phyloP scores from a whole-genome alignment of 345 rosid species.

The Chamaenerion angustifolium region DNA sequence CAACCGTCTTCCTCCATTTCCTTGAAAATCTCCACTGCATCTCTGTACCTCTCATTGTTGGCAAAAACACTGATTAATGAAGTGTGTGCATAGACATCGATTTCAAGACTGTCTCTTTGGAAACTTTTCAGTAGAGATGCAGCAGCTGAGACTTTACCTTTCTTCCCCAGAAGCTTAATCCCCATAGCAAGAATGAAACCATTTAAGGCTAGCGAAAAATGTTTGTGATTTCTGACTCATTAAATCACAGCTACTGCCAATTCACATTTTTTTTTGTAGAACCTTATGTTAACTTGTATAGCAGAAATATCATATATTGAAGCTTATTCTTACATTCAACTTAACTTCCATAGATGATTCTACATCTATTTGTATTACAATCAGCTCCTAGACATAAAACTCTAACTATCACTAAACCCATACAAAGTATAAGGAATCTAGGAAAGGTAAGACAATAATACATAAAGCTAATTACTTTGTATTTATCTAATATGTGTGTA shows the following conservation, averaged over 20 bases:
- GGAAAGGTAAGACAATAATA: too few species aligned
- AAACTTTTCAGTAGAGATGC: constrained; percentile 41
- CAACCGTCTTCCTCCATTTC: constrained; percentile 86
- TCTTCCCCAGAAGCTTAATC: constrained; percentile 54
- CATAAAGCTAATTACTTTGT: too few species aligned
- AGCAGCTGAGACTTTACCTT: constrained; percentile 46
- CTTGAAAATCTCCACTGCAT: constrained; percentile 56
- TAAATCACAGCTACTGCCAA: constrained; percentile 56
- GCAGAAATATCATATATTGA: too few species aligned
- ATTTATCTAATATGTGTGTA: too few species aligned
- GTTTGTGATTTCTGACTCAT: constrained; percentile 54
- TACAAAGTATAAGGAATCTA: too few species aligned
- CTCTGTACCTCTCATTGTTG: constrained; percentile 67
- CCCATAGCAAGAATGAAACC: constrained; percentile 51
- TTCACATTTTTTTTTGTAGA: constrained; percentile 45
- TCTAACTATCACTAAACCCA: too few species aligned
- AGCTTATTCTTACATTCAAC: too few species aligned
- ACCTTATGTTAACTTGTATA: too few species aligned
- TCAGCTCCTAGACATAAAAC: too few species aligned
- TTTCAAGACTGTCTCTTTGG: constrained; percentile 35
- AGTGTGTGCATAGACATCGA: constrained; percentile 73
- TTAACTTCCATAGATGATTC: too few species aligned
- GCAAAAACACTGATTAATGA: constrained; percentile 60
- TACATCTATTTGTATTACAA: too few species aligned
- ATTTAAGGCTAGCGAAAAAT: constrained; percentile 22